Conservation (phyloP, 768 basidiomycete genomes). For the Leccinum broughii region DNA sequence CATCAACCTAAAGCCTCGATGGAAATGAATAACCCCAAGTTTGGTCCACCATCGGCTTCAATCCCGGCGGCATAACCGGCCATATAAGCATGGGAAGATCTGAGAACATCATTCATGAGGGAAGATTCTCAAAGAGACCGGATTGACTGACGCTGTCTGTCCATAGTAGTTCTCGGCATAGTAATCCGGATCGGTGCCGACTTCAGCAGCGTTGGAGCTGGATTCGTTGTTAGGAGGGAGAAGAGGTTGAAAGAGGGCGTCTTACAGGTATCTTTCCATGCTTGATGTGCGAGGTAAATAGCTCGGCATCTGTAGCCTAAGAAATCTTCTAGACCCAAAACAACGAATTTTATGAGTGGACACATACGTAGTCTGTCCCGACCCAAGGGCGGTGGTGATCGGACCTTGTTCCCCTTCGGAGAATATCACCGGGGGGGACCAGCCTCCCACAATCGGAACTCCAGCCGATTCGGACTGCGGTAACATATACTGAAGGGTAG, state of each 20-base stretch:
- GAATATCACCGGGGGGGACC: background rate
- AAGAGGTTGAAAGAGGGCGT: background rate
- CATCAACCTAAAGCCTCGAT: constrained; percentile 2
- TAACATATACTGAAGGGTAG: constrained; percentile 1
- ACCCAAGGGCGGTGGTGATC: background rate
- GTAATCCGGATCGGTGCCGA: constrained; percentile 1
- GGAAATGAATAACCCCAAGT: constrained; percentile 19
- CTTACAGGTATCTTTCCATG: constrained; percentile 19
- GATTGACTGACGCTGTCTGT: constrained; percentile 16
- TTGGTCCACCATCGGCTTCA: background rate
- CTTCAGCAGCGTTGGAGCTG: constrained; percentile 13
- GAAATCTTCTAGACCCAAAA: background rate
- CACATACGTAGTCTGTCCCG: constrained; percentile 15
- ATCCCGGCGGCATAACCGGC: background rate
- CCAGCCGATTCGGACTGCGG: constrained; percentile 10
- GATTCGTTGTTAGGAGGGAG: constrained; percentile 2
- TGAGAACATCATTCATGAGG: constrained; percentile 6
- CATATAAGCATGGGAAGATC: constrained; percentile 6
- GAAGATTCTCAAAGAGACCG: background rate
- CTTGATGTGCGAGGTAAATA: constrained; percentile 1
- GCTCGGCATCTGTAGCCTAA: constrained; percentile 8
- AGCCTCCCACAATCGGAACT: constrained; percentile 1
- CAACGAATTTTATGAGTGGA: background rate
- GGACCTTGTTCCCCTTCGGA: constrained; percentile 10
- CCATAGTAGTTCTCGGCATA: constrained; percentile 10